Evolutionary conservation across 2,329 filamentous ascomycete genomes (phyloP), one percentile per base, ranked within the genome.

Genomic region (Scedosporium dehoogii): DNA sequence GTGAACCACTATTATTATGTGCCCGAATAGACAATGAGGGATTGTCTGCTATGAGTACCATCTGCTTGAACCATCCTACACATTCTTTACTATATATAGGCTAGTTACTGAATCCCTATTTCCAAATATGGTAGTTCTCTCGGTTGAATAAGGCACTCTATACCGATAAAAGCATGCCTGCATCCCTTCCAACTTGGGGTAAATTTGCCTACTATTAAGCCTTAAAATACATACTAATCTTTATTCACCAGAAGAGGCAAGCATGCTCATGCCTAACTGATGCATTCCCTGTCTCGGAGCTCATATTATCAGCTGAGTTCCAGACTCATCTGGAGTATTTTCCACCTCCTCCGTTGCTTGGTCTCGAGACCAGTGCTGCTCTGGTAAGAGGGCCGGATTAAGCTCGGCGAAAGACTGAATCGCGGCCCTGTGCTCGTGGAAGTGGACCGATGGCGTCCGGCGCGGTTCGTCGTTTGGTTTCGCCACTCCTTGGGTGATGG

Each of bases 361-460:
- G 23, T 55, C 48, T n/a, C 23, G n/a, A 21, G 23, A 6, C 18
- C 48, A 55, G 3, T 55, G 48, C 48, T 55, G 48, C 21, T 55
- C 3, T n/a, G 48, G 48, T 14, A 55, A 25, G 14, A 25, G 6
- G 23, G 21, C 21, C n/a, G 21, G 48, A 21, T 55, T 25, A 5
- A n/a, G 66, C 6, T 70, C 68, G 18, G 64, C 62, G 6, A 70
- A 68, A 3, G 69, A 69, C n/a, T 70, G 69, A 3, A 68, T 65
- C 14, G 63, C 9, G 1, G 61, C 66, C 6, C 33, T 60, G 63
- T 70, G 66, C 29, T 70, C 69, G 41, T 69, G 65, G 4, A 64
- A n/a, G 21, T 69, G 68, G 14, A 68, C 66, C 1, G 68, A 69
- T 0, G 64, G 61, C 4, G 68, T 68, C n/a, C 68, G 66, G 12